Base-by-base conservation (phyloP, 2,329 filamentous ascomycete genomes). In the Rhynchosporium secalis region DNA sequence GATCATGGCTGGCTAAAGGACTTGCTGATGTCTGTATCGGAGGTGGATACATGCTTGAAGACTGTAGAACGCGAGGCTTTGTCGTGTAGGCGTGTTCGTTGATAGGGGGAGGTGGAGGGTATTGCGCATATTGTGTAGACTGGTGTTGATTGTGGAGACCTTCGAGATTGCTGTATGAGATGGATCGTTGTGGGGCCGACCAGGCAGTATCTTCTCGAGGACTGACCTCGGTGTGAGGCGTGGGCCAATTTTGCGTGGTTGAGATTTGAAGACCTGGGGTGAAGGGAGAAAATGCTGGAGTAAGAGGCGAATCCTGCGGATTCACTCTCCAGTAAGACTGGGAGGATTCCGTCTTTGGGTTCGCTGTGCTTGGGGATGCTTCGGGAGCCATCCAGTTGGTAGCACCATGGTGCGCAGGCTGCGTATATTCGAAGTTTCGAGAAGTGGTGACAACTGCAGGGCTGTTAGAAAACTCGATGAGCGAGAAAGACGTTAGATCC, bases 211-310 rank as follows among this genome's bases (percentile, higher is more conserved):
- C 69, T 26, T 74, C 72, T 56, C 72, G 66, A 36, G 70, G 57
- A 58, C 65, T 69, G 7, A 69, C 49, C 41, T 73, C 72, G 20
- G 69, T 45, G 9, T 69, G 68, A 45, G 67, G 59, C 38, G 61
- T 56, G 36, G 71, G 65, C 73, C 73, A 75, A 60, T 66, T 71
- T 46, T 71, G 70, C 6, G 65, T 59, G n/a, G 68, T 68, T 20
- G 68, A 65, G 33, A 70, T 66, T 43, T 70, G 71, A 40, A 72
- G 57, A 47, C 78, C 76, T 28, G 78, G 76, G 5, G 77, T 75
- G 68, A 82, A 85, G 1, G 81, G 77, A 4, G 81, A 80, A 63
- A 81, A 82, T 2, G 78, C 79, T 0, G 81, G 76, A 3, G 79
- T 79, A 40, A 83, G 75, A 9, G 82, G 78, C 7, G 82, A 79